phyloP scores from a whole-genome alignment of 805 yeast genomes.

The Saccharomycopsis sp. region DNA sequence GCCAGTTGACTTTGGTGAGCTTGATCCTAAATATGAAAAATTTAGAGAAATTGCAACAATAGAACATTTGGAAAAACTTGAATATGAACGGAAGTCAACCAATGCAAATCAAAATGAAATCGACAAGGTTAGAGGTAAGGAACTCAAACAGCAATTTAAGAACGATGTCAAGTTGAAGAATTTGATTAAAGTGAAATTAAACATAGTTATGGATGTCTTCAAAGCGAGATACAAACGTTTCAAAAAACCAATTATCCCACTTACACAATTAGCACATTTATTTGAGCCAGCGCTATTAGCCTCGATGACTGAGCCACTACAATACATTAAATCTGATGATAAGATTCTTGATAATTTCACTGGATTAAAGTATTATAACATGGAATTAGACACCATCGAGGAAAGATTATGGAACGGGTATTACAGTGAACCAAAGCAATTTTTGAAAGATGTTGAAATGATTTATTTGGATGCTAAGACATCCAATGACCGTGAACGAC shows the following conservation, averaged over 20 bases:
- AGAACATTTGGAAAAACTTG: conserved; percentile 41
- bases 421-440: conserved; percentile 89
- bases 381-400: conserved; percentile 91
- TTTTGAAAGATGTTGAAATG: conserved; percentile 74
- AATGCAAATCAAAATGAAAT: conserved; percentile 64
- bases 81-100: conserved; percentile 69
- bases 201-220: conserved; percentile 84
- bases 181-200: conserved; percentile 73
- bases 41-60: conserved; percentile 21
- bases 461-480: conserved; percentile 73
- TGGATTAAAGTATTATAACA: conserved; percentile 68
- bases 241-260: conserved; percentile 86
- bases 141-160: conserved; percentile 45
- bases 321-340: conserved; percentile 50
- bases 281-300: conserved; percentile 49
- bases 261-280: conserved; percentile 59
- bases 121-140: conserved; percentile 30
- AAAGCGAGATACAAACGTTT: conserved; percentile 83
- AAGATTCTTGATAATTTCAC: conserved; percentile 78
- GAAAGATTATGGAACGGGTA: conserved; percentile 96
- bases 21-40: conserved; percentile 29
- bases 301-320: conserved; percentile 27
- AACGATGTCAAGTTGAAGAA: conserved; percentile 80
- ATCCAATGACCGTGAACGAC: conserved; percentile 76
- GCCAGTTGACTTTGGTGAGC: conserved; percentile 66